Percentiles rank a stretch among this genome's conserved stretches.
These are phyloP conservation scores for Trypanosoma scelopori DNA, from an alignment of 208 protist genomes.

Conservation along the genomic window DNA sequence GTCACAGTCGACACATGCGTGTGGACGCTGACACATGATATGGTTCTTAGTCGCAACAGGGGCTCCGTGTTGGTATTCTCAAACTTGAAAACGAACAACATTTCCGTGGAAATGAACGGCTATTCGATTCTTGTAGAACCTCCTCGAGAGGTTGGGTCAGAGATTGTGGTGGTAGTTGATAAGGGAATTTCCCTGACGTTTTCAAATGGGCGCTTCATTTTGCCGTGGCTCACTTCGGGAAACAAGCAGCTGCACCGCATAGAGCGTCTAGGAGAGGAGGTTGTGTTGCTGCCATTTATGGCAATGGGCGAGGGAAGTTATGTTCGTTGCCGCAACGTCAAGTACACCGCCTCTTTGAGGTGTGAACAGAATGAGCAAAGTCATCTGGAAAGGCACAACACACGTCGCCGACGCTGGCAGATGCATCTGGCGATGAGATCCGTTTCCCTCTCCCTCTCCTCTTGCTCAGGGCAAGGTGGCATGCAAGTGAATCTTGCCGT, in stretches of 20 bases:
- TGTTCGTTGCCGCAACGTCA: slow-evolving; percentile 51
- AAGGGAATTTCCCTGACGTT: slow-evolving; percentile 69
- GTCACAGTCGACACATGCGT: slow-evolving; percentile 17
- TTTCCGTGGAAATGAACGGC: slow-evolving; percentile 67
- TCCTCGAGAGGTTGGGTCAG: slow-evolving; percentile 14
- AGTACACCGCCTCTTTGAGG: slow-evolving; percentile 42
- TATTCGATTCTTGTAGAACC: slow-evolving; percentile 52
- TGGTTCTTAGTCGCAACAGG: slow-evolving; percentile 39
- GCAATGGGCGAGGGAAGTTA: slow-evolving; percentile 78
- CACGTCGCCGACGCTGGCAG: slow-evolving; percentile 1
- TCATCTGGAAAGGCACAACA: not conserved
- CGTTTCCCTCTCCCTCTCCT: not conserved
- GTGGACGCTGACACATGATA: slow-evolving; percentile 24
- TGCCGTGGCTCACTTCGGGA: slow-evolving; percentile 30
- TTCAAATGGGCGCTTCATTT: slow-evolving; percentile 50
- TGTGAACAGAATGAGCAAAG: slow-evolving; percentile 1
- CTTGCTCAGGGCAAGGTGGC: not conserved
- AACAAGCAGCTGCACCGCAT: slow-evolving; percentile 16
- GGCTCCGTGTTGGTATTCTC: slow-evolving; percentile 64
- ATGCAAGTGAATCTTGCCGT: slow-evolving; percentile 8
- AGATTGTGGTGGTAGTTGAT: slow-evolving; percentile 67
- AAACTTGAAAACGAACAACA: slow-evolving; percentile 62
- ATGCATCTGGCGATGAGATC: slow-evolving; percentile 1
- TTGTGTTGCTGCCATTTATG: slow-evolving; percentile 62
- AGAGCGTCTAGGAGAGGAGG: slow-evolving; percentile 39